Evolutionary conservation across 2,329 filamentous ascomycete genomes (phyloP).

Genomic region (Arthrinium phaeospermum): DNA sequence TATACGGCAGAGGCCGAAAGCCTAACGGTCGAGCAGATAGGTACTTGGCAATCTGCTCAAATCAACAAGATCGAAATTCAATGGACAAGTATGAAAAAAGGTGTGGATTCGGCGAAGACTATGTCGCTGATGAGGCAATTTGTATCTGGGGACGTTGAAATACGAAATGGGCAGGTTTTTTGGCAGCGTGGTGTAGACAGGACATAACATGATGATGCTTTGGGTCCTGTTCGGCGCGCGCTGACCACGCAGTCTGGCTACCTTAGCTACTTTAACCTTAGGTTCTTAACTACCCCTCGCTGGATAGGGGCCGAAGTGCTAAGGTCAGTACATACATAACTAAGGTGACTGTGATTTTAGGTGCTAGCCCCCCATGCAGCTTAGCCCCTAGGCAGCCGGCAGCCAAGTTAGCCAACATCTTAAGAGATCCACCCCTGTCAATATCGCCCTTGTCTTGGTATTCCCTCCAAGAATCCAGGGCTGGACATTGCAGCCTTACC

Average conservation of each 20-base stretch:
- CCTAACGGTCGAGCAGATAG: background rate
- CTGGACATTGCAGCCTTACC: conserved; percentile 1
- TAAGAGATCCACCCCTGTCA: background rate
- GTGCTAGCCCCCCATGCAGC: background rate
- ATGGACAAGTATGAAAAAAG: background rate
- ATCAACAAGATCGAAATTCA: background rate
- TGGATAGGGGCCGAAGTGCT: background rate
- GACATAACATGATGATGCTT: conserved; percentile 3
- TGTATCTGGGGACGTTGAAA: background rate
- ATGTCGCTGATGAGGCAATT: background rate
- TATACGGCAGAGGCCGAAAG: background rate
- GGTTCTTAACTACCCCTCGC: background rate
- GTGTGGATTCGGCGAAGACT: background rate
- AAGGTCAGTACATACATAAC: too few species aligned
- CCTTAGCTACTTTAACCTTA: too few species aligned
- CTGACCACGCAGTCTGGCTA: too few species aligned
- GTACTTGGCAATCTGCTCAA: background rate
- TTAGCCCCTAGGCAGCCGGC: background rate
- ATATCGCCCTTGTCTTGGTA: background rate
- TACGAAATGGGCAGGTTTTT: background rate
- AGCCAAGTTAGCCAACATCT: background rate
- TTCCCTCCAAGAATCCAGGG: background rate
- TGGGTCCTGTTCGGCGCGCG: background rate
- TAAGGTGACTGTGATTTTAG: background rate
- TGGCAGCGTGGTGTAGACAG: background rate